Conservation (phyloP, 345 rosid species). For the Gossypium arboreum region DNA sequence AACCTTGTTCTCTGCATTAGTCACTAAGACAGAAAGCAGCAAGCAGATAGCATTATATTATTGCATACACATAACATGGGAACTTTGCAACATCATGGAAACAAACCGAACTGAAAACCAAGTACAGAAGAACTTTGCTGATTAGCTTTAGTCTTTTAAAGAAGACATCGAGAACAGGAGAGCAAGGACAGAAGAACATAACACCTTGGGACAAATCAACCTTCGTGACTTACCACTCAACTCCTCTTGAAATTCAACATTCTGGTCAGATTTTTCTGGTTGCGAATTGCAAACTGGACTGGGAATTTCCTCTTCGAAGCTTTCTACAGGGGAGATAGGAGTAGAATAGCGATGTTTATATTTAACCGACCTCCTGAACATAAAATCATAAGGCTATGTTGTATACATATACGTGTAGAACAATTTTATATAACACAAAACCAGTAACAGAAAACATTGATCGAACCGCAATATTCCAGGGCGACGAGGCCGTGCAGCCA, state of each 20-base stretch:
- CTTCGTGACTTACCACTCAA: conserved; percentile 13
- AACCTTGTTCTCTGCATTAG: conserved; percentile 38
- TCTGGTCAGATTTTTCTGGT: conserved; percentile 27
- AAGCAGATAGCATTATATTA: conserved; percentile 1
- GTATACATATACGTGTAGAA: background rate
- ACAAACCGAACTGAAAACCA: conserved; percentile 14
- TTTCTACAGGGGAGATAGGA: conserved; percentile 34
- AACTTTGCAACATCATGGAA: conserved; percentile 2
- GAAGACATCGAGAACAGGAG: background rate
- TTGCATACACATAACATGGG: background rate
- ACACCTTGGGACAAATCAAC: background rate
- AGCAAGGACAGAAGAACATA: background rate
- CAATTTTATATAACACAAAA: conserved; percentile 7
- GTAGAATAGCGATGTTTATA: conserved; percentile 43
- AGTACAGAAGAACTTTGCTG: background rate
- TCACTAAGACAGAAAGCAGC: conserved; percentile 31
- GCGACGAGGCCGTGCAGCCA: conserved; percentile 48
- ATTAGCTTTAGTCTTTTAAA: background rate
- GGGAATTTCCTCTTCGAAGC: conserved; percentile 29
- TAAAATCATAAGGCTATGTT: conserved; percentile 14
- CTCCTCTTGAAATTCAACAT: conserved; percentile 32
- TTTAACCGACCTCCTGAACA: conserved; percentile 35
- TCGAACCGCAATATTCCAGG: conserved; percentile 63
- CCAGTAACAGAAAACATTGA: conserved; percentile 1
- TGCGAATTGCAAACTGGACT: conserved; percentile 24